phyloP scores from a whole-genome alignment of 108 stramenopile species.

The Nitzschia sp. region DNA sequence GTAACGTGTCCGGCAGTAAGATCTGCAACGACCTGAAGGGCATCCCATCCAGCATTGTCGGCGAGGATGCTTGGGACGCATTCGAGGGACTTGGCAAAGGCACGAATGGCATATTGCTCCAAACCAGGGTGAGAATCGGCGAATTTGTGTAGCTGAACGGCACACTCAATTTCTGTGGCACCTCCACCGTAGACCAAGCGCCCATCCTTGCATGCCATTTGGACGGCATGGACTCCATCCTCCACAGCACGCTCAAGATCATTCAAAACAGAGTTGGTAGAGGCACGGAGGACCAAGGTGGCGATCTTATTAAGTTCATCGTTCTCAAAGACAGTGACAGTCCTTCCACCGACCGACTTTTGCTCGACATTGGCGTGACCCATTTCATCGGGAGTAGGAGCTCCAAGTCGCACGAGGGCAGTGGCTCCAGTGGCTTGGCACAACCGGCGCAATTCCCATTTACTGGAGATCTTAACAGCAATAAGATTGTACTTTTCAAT shows the following conservation, averaged over 20 bases:
- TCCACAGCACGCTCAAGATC: constrained; percentile 98
- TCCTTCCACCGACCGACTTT: constrained; percentile 88
- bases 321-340: constrained; percentile 89
- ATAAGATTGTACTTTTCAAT: constrained; percentile 92
- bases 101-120: constrained; percentile 97
- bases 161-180: constrained; percentile 92
- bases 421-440: constrained; percentile 94
- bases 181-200: constrained; percentile 93
- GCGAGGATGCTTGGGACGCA: constrained; percentile 93
- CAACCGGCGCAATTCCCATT: constrained; percentile 97
- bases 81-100: constrained; percentile 96
- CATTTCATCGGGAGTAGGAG: constrained; percentile 97
- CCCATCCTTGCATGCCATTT: constrained; percentile 85
- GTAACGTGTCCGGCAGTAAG: constrained; percentile 89
- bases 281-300: constrained; percentile 92
- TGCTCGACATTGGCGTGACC: constrained; percentile 77
- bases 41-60: constrained; percentile 95
- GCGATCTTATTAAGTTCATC: constrained; percentile 76
- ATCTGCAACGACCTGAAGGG: constrained; percentile 76
- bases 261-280: constrained; percentile 87
- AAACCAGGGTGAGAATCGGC: constrained; percentile 92
- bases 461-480: constrained; percentile 87
- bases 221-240: constrained; percentile 92
- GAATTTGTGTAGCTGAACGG: constrained; percentile 69
- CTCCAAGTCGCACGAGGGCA: constrained; percentile 92